A percentile compares a stretch with the other conserved stretches of the same genome.
These are phyloP conservation scores for Mrakia gelida DNA, from an alignment of 768 basidiomycete species.

Conservation along the genomic window DNA sequence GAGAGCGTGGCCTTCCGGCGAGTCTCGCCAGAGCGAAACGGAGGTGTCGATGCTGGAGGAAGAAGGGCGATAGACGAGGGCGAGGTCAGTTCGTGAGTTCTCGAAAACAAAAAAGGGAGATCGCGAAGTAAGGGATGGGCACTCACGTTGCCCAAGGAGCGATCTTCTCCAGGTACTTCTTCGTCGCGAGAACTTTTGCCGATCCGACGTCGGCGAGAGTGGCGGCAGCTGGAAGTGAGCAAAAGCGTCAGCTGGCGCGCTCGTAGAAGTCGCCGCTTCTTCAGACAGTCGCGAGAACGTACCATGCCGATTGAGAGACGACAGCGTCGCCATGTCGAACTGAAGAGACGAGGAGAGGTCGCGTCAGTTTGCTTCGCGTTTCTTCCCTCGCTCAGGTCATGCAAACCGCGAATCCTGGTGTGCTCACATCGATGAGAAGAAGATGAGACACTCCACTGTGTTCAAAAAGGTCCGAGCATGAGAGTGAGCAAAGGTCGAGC, in stretches of 20 bases:
- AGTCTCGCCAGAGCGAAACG: slow-evolving; percentile 81
- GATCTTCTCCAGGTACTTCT: slow-evolving; percentile 58
- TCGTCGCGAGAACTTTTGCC: slow-evolving; percentile 82
- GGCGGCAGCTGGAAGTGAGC: slow-evolving; percentile 59
- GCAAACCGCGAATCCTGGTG: too few species aligned
- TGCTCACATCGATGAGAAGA: slow-evolving; percentile 43
- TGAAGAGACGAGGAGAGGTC: not conserved
- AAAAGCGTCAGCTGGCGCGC: not conserved
- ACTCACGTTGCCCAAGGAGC: slow-evolving; percentile 68
- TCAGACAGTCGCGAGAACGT: not conserved
- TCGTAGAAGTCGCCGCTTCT: too few species aligned
- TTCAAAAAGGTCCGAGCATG: not conserved
- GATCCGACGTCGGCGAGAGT: slow-evolving; percentile 84
- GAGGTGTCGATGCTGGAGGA: slow-evolving; percentile 61
- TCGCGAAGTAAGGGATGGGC: not conserved
- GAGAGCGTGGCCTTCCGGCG: slow-evolving; percentile 58
- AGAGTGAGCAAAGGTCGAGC: not conserved
- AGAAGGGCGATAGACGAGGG: too few species aligned
- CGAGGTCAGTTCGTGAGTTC: not conserved
- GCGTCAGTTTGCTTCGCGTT: not conserved
- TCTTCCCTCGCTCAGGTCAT: too few species aligned
- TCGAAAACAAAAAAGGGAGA: not conserved
- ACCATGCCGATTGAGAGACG: slow-evolving; percentile 66
- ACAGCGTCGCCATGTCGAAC: slow-evolving; percentile 94
- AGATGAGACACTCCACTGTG: slow-evolving; percentile 43